Conservation (phyloP, 75 land plant genomes). For the Ceratopteris richardii region DNA sequence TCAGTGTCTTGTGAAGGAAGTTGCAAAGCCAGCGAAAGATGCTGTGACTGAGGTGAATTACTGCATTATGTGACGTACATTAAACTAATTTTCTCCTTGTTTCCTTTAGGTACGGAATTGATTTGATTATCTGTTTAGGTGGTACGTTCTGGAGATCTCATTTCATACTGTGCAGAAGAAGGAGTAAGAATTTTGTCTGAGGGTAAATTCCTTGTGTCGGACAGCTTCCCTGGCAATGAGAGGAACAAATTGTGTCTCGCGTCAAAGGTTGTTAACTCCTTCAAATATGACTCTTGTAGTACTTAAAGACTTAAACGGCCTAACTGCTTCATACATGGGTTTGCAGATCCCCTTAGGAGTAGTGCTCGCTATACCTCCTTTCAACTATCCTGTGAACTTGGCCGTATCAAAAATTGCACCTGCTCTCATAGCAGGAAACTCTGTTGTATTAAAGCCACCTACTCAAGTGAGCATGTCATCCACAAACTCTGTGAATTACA, state of each 20-base stretch:
- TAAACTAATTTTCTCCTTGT: too few species aligned
- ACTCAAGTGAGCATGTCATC: conserved; percentile 56
- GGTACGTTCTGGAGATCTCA: conserved; percentile 77
- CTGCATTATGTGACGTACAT: background rate
- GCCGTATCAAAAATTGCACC: conserved; percentile 92
- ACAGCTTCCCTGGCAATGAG: conserved; percentile 89
- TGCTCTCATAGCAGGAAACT: conserved; percentile 80
- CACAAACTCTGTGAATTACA: background rate
- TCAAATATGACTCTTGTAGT: too few species aligned
- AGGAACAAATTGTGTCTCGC: conserved; percentile 80
- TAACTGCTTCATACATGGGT: background rate
- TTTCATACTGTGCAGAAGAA: conserved; percentile 84
- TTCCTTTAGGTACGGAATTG: too few species aligned
- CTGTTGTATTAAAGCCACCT: conserved; percentile 85
- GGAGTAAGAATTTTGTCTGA: conserved; percentile 79
- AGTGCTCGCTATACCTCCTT: conserved; percentile 79
- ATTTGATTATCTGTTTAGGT: too few species aligned
- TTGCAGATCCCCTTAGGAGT: conserved; percentile 89
- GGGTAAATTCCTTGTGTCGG: conserved; percentile 68
- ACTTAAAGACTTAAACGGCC: background rate
- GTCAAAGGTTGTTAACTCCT: conserved; percentile 63
- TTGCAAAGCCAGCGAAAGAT: conserved; percentile 85
- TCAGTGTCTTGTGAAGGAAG: conserved; percentile 77
- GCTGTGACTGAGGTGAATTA: conserved; percentile 64
- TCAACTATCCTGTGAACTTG: conserved; percentile 89